Conservation (phyloP, 2,329 filamentous ascomycete species). For the Talaromyces sp. region DNA sequence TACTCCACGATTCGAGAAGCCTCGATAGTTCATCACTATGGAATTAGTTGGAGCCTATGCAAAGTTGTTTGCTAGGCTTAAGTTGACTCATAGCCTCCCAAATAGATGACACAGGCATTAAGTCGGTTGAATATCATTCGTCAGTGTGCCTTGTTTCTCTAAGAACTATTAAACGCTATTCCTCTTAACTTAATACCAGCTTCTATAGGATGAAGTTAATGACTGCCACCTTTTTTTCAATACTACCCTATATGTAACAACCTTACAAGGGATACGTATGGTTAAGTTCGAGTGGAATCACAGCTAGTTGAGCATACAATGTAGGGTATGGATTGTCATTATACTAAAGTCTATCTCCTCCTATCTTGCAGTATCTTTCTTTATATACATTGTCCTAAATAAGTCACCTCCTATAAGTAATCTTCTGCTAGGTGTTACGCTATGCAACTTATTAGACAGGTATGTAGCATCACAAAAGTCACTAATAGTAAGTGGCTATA, state of each 20-base stretch:
- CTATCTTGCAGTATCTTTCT: too few species aligned
- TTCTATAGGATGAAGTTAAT: background rate
- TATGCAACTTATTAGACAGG: too few species aligned
- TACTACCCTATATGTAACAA: background rate
- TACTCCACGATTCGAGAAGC: background rate
- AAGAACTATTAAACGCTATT: background rate
- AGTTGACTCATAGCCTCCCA: background rate
- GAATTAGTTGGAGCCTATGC: background rate
- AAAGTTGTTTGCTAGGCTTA: background rate
- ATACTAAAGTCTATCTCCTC: too few species aligned
- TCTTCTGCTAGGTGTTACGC: too few species aligned
- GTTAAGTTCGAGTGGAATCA: too few species aligned
- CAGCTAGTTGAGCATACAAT: too few species aligned
- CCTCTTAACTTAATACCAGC: background rate
- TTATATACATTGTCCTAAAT: too few species aligned
- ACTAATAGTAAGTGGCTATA: background rate
- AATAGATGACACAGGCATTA: background rate
- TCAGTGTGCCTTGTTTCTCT: background rate
- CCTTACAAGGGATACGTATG: too few species aligned
- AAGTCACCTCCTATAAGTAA: too few species aligned
- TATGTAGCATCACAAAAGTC: too few species aligned
- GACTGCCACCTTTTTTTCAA: background rate
- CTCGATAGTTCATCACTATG: background rate
- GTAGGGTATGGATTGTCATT: too few species aligned
- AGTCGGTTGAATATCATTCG: background rate